Evolutionary conservation across 352 stramenopile genomes (phyloP).

Genomic region (Blastocystis sp.): DNA sequence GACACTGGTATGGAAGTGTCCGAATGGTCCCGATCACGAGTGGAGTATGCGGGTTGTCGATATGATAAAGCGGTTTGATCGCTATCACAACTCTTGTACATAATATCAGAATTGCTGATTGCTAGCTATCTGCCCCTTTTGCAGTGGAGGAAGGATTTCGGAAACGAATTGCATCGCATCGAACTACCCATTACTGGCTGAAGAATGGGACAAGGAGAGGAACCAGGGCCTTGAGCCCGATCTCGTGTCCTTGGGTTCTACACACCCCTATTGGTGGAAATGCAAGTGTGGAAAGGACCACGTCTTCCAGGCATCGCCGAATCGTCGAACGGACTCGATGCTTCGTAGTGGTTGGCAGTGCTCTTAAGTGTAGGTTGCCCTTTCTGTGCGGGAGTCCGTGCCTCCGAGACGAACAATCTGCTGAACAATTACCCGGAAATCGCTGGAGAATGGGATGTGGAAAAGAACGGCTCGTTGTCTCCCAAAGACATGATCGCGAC

Average conservation of each 20-base stretch:
- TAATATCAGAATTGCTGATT: background rate
- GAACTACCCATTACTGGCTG: background rate
- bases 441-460: background rate
- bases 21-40: slow-evolving; percentile 23
- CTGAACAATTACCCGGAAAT: slow-evolving; percentile 20
- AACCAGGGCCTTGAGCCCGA: background rate
- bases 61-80: background rate
- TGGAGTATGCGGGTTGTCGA: slow-evolving; percentile 39
- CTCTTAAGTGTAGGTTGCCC: background rate
- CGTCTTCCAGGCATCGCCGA: slow-evolving; percentile 1
- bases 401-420: background rate
- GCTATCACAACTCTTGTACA: background rate
- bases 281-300: background rate
- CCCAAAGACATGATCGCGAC: background rate
- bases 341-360: background rate
- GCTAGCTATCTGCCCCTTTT: slow-evolving; percentile 46
- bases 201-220: background rate
- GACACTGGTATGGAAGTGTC: slow-evolving; percentile 38
- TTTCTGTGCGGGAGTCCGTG: background rate
- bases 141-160: slow-evolving; percentile 18
- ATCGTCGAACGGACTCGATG: slow-evolving; percentile 32
- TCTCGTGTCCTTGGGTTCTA: slow-evolving; percentile 25
- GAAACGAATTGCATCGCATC: background rate
- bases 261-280: background rate
- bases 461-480: background rate